phyloP scores from a whole-genome alignment of 768 basidiomycete genomes.

The Lactarius trivialis region DNA sequence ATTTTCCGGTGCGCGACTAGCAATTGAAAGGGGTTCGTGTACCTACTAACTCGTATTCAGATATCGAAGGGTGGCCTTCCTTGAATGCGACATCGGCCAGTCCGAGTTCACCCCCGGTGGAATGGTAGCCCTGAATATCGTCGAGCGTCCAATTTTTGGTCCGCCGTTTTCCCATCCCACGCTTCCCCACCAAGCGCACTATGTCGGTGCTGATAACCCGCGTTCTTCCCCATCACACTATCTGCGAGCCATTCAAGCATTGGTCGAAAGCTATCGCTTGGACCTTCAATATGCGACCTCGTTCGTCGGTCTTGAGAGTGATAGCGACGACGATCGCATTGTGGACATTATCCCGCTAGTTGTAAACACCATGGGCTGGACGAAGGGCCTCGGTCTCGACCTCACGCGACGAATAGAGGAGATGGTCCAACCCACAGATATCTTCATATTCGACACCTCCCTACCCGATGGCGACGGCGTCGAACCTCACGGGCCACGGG shows the following conservation, averaged over 20 bases:
- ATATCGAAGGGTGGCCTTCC: slow-evolving; percentile 76
- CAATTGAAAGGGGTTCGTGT: background rate
- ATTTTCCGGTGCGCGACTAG: slow-evolving; percentile 42
- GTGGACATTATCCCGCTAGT: slow-evolving; percentile 68
- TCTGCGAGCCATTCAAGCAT: slow-evolving; percentile 55
- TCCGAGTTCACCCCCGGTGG: slow-evolving; percentile 89
- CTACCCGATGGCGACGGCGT: background rate
- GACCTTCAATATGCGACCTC: slow-evolving; percentile 52
- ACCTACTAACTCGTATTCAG: slow-evolving; percentile 32
- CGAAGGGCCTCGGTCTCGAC: slow-evolving; percentile 86
- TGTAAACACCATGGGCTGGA: slow-evolving; percentile 97
- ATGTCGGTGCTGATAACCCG: slow-evolving; percentile 73
- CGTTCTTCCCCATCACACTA: slow-evolving; percentile 72
- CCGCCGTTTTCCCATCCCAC: slow-evolving; percentile 84
- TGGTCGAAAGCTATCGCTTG: slow-evolving; percentile 60
- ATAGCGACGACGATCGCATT: slow-evolving; percentile 37
- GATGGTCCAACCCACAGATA: slow-evolving; percentile 49
- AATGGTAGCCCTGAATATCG: slow-evolving; percentile 69
- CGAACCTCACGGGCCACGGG: slow-evolving; percentile 10
- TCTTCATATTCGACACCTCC: slow-evolving; percentile 44
- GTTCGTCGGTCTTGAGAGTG: slow-evolving; percentile 24
- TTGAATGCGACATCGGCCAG: slow-evolving; percentile 93
- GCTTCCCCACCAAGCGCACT: slow-evolving; percentile 69
- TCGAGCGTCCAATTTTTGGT: slow-evolving; percentile 66
- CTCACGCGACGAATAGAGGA: slow-evolving; percentile 65